Evolutionary conservation across 2,329 filamentous ascomycete species (phyloP), one percentile per base, ranked within the genome.

Genomic region (Neocucurbitaria cava): DNA sequence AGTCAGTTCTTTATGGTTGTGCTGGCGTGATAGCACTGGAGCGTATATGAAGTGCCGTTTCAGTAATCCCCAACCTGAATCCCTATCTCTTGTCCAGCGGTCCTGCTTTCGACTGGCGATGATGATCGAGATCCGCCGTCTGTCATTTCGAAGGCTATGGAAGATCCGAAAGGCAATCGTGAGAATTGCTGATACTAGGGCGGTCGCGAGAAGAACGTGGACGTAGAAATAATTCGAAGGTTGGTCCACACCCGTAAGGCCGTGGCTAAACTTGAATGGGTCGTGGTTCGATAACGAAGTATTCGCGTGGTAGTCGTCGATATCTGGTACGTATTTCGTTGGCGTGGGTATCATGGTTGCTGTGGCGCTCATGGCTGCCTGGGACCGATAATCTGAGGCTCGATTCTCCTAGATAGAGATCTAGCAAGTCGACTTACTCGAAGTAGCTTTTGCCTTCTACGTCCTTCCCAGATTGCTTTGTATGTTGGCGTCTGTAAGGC

Each of bases 201-300:
- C 36, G 8, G 61, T 63, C 13, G 42, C 46, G 33, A 61, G 35
- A 11, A 66, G 43, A 13, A 59, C 42, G 9, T 64, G 54, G 42
- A 61, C 52, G 20, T 57, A 78, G 31, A 78, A 66, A 52, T 71
- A 79, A 65, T 81, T 81, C 11, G 66, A 57, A 15, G 61, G 58
- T 54, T 81, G 79, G 53, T 80, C 66, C 30, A 81, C 78, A 17
- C 79, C 79, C 20, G 62, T 63, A 5, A 81, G 69, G 36, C 79
- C 78, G 57, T 78, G 73, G 47, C 72, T 70, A 47, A 66, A 76
- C 18, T 59, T 62, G 53, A 71, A 69, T 8, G 66, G 67, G 36
- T 71, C 66, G 17, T 11, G 15, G 28, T 55, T 58, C 30, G 46
- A 48, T 7, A 15, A 7, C 5, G 59, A 55, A 15, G 41, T 28